A percentile compares a stretch with the other conserved stretches of the same genome.
These are phyloP conservation scores for Russula sp. DNA, from an alignment of 768 basidiomycete species.

Conservation along the genomic window DNA sequence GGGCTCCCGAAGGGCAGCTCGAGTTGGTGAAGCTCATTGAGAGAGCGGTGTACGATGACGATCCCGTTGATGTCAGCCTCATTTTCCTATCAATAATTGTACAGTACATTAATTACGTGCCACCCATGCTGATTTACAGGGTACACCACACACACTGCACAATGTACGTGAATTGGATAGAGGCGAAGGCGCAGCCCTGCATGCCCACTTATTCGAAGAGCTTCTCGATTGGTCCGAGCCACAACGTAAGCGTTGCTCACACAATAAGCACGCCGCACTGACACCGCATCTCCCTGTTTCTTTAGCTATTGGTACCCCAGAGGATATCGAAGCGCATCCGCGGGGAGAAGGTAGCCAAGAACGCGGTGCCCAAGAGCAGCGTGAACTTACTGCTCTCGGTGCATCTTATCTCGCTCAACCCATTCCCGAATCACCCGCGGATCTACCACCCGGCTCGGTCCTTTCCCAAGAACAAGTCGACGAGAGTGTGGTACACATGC, in stretches of 20 bases:
- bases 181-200: slow-evolving; percentile 79
- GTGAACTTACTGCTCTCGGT: slow-evolving; percentile 69
- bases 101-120: slow-evolving; percentile 45
- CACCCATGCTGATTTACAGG: slow-evolving; percentile 46
- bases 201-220: slow-evolving; percentile 79
- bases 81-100: slow-evolving; percentile 33
- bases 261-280: slow-evolving; percentile 11
- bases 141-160: slow-evolving; percentile 53
- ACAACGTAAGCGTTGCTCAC: slow-evolving; percentile 46
- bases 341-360: slow-evolving; percentile 68
- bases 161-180: slow-evolving; percentile 81
- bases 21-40: slow-evolving; percentile 75
- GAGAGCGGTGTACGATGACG: slow-evolving; percentile 83
- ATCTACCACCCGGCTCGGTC: slow-evolving; percentile 49
- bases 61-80: slow-evolving; percentile 76
- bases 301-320: slow-evolving; percentile 57
- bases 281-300: slow-evolving; percentile 21
- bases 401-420: slow-evolving; percentile 68
- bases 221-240: slow-evolving; percentile 82
- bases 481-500: slow-evolving; percentile 54
- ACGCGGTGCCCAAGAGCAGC: slow-evolving; percentile 61
- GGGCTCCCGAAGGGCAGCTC: slow-evolving; percentile 68
- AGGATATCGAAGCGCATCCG: slow-evolving; percentile 42
- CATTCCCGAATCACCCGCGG: slow-evolving; percentile 73
- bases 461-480: slow-evolving; percentile 59